These are phyloP conservation scores for Fusarium humuli DNA, from an alignment of 2,329 filamentous ascomycete species.

Conservation along the genomic window DNA sequence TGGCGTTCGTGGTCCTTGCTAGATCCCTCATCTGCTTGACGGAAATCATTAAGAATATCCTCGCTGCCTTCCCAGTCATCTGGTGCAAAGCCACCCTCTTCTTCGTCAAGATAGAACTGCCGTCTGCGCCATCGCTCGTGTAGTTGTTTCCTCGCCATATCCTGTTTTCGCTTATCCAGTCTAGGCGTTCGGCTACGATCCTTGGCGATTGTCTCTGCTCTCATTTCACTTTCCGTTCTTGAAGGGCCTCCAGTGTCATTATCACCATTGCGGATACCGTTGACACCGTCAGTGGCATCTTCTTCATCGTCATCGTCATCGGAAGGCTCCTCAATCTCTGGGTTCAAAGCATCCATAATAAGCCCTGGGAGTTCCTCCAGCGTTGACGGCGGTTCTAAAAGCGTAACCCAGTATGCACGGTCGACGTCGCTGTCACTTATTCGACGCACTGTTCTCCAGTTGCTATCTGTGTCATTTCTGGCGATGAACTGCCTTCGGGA, in stretches of 20 bases:
- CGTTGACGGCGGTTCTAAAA: slow-evolving; percentile 60
- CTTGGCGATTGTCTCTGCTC: slow-evolving; percentile 53
- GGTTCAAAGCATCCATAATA: slow-evolving; percentile 50
- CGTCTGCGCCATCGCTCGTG: slow-evolving; percentile 81
- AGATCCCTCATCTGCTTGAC: slow-evolving; percentile 55
- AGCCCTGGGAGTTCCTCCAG: slow-evolving; percentile 58
- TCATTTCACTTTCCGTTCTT: slow-evolving; percentile 57
- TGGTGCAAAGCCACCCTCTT: slow-evolving; percentile 78
- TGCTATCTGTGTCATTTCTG: slow-evolving; percentile 50
- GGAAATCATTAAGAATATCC: slow-evolving; percentile 61
- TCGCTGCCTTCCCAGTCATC: slow-evolving; percentile 72
- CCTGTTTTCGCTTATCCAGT: slow-evolving; percentile 55
- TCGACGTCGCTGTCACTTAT: slow-evolving; percentile 50
- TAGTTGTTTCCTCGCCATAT: slow-evolving; percentile 64
- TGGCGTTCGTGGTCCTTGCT: slow-evolving; percentile 54
- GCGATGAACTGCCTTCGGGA: slow-evolving; percentile 48
- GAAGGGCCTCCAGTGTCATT: slow-evolving; percentile 48
- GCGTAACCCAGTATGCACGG: slow-evolving; percentile 56
- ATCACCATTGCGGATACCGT: slow-evolving; percentile 41
- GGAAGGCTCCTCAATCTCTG: slow-evolving; percentile 46
- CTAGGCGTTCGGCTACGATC: slow-evolving; percentile 53
- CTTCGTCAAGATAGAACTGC: slow-evolving; percentile 86
- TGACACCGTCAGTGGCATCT: slow-evolving; percentile 40
- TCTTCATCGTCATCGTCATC: slow-evolving; percentile 46
- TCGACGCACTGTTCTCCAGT: slow-evolving; percentile 52